A percentile compares a stretch with the other conserved stretches of the same genome.
These are phyloP conservation scores for Lodderomyces elongisporus DNA, from an alignment of 1,139 yeast species.

Conservation along the genomic window DNA sequence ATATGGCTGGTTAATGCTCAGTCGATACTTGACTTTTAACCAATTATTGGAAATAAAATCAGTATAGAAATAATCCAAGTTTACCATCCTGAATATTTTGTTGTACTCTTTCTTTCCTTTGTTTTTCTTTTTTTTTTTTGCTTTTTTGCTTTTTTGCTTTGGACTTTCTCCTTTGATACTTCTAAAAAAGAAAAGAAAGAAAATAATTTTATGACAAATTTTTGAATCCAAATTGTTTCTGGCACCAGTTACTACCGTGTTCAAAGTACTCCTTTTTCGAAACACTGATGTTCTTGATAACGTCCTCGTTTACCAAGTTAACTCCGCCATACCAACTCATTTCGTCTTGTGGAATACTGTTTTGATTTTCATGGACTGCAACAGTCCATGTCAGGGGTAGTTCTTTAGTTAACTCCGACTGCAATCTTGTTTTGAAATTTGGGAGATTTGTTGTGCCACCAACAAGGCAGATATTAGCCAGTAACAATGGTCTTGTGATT, in stretches of 20 bases:
- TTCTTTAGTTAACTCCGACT: conserved; percentile 57
- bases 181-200: background rate
- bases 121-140: too few relatives aligned
- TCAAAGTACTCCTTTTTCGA: conserved; percentile 79
- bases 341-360: conserved; percentile 21
- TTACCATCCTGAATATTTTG: too few relatives aligned
- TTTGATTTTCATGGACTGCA: conserved; percentile 30
- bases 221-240: conserved; percentile 66
- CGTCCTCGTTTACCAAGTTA: conserved; percentile 47
- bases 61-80: background rate
- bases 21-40: conserved; percentile 72
- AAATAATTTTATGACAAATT: conserved; percentile 18
- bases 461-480: conserved; percentile 70
- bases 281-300: conserved; percentile 53
- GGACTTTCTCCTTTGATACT: too few relatives aligned
- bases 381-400: conserved; percentile 66
- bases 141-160: too few relatives aligned
- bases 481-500: conserved; percentile 67
- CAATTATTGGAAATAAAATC: conserved; percentile 52
- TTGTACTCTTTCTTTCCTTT: too few relatives aligned
- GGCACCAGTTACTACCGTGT: conserved; percentile 79
- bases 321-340: conserved; percentile 42
- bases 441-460: conserved; percentile 81
- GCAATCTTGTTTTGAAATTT: conserved; percentile 60
- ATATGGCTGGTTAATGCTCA: conserved; percentile 76